phyloP scores from a whole-genome alignment of 352 stramenopile genomes.

The Phytophthora hybrid region DNA sequence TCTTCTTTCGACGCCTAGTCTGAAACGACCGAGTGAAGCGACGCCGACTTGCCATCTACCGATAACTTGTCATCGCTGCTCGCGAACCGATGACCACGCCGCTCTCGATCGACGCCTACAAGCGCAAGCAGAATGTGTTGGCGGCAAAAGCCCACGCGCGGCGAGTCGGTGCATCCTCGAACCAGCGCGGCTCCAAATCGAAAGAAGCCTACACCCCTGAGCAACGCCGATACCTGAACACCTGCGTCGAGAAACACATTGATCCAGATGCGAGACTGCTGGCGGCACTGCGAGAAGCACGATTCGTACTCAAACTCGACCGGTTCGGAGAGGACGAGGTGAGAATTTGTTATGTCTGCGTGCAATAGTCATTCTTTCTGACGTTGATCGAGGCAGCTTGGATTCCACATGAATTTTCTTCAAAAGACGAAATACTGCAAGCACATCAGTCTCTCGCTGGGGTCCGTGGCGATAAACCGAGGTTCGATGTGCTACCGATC shows the following conservation, averaged over 20 bases:
- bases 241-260: constrained; percentile 61
- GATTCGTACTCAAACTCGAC: constrained; percentile 63
- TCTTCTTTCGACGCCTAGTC: too few relatives aligned
- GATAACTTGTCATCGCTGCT: neutral
- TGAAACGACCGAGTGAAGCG: too few relatives aligned
- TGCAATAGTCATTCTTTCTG: neutral
- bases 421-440: constrained; percentile 38
- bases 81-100: constrained; percentile 28
- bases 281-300: constrained; percentile 40
- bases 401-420: constrained; percentile 62
- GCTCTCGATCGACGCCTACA: constrained; percentile 73
- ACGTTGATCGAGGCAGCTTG: constrained; percentile 39
- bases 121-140: constrained; percentile 60
- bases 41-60: too few relatives aligned
- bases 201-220: constrained; percentile 43
- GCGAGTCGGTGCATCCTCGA: neutral
- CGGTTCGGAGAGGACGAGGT: constrained; percentile 64
- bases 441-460: constrained; percentile 61
- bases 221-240: constrained; percentile 66
- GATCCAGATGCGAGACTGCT: constrained; percentile 63
- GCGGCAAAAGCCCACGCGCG: constrained; percentile 33
- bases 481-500: constrained; percentile 29
- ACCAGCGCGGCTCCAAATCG: neutral
- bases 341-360: neutral
- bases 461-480: constrained; percentile 57